A percentile compares a stretch with the other conserved stretches of the same genome.
Conservation (phyloP, 805 yeast species). For the Saturnispora bothae region DNA sequence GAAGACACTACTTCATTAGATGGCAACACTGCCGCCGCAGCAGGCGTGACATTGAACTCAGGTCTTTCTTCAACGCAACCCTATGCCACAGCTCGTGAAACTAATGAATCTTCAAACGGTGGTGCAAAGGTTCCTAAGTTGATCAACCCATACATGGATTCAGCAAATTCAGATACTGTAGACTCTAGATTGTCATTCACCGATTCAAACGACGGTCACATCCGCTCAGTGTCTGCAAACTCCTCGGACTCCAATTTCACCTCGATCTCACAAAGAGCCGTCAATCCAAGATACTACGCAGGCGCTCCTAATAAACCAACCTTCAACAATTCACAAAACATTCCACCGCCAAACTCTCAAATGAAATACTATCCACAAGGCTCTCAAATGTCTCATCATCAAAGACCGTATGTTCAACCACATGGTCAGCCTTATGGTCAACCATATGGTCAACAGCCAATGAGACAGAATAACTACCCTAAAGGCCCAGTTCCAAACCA, state of each 20-base stretch:
- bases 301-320: constrained; percentile 19
- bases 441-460: neutral
- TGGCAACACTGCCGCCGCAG: neutral
- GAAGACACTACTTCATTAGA: neutral
- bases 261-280: constrained; percentile 67
- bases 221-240: constrained; percentile 1
- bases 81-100: neutral
- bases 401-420: too few species aligned
- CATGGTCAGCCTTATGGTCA: neutral
- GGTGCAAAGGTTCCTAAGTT: constrained; percentile 10
- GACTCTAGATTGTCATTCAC: constrained; percentile 1
- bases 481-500: constrained; percentile 13
- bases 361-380: neutral
- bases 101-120: neutral
- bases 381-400: too few species aligned
- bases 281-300: constrained; percentile 45
- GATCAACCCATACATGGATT: constrained; percentile 9
- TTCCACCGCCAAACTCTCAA: neutral
- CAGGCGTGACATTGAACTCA: neutral
- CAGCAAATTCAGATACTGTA: neutral
- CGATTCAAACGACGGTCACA: neutral
- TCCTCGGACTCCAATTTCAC: constrained; percentile 49
- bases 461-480: constrained; percentile 7
- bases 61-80: neutral
- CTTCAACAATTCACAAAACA: neutral